Evolutionary conservation across 306 rosid genomes (phyloP), one percentile per base, ranked within the genome.

Genomic region (Malus orientalis): DNA sequence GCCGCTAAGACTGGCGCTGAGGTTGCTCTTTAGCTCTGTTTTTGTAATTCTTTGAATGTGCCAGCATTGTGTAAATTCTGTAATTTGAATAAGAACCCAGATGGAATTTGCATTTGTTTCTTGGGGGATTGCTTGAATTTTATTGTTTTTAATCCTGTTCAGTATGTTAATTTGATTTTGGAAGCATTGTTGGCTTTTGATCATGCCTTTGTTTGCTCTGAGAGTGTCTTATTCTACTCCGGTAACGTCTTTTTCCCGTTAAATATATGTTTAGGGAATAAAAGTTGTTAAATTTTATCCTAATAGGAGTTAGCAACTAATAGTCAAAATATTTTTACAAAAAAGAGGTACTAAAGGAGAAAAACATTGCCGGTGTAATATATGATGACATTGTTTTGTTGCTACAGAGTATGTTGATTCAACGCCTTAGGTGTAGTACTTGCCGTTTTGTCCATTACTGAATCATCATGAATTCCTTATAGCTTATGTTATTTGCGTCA

Each of bases 1-100:
- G 97, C 98, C 63, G 98, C 36, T 32, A 32, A 32, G 36, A 32
- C 36, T 32, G 6, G 36, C 33, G 33, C 36, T 32, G 36, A 32
- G 36, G 36, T 32, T 32, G 36, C 6, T 32, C 36, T 5, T 32
- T 32, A 32, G 36, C 36, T 32, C 36, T 32, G 36, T 5, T 32
- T 4, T 32, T 32, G 36, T 5, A 32, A 32, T 32, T 32, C 36
- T 32, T 32, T 32, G 36, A 32, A 32, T 32, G 36, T 32, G 36
- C 6, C 36, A 5, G 36, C 36, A 32, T 32, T 32, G 36, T 1
- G 36, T 32, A 32, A 32, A 32, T 32, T 4, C 5, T 32, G 36
- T 32, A 16, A 25, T 59, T 60, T 20, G 22, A 57, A 40, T 42
- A 38, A 73, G 40, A 40, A 59, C 18, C 68, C 57, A 73, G 12